Conservation (phyloP, 164 flowering plant species). For the Aristolochia fimbriata region DNA sequence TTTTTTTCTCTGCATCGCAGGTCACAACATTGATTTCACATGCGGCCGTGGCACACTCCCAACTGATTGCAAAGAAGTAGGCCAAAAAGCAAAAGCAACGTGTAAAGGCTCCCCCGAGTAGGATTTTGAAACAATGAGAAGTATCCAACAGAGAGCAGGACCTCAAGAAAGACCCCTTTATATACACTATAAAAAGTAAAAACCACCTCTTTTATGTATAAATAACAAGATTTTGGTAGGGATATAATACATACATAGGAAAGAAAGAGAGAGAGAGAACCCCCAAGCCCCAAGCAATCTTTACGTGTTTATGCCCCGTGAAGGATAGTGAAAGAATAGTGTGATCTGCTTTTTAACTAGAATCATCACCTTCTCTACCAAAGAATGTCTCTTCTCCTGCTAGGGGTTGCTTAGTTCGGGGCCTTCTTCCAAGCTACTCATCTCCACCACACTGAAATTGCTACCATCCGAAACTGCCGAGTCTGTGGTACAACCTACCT, state of each 20-base stretch:
- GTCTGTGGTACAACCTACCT: slow-evolving; percentile 58
- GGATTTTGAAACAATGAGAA: not conserved
- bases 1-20: no score
- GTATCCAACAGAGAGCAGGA: no score
- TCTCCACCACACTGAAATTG: slow-evolving; percentile 37
- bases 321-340: slow-evolving; percentile 20
- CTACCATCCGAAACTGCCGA: slow-evolving; percentile 36
- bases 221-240: slow-evolving; percentile 20
- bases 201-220: slow-evolving; percentile 23
- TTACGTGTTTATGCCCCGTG: slow-evolving; percentile 1
- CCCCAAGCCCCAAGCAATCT: not conserved
- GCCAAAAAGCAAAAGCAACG: no score
- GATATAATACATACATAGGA: slow-evolving; percentile 36
- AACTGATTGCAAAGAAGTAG: no score
- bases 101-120: no score
- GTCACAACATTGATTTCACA: no score
- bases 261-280: no score
- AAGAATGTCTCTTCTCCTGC: slow-evolving; percentile 16
- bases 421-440: slow-evolving; percentile 71
- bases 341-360: slow-evolving; percentile 9
- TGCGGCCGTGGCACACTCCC: no score
- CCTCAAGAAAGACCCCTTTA: slow-evolving; percentile 4
- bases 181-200: slow-evolving; percentile 11
- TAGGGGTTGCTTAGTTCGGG: slow-evolving; percentile 36
- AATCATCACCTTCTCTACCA: slow-evolving; percentile 10